Base-by-base conservation (phyloP, 768 basidiomycete genomes). In the Boletus reticulatus region DNA sequence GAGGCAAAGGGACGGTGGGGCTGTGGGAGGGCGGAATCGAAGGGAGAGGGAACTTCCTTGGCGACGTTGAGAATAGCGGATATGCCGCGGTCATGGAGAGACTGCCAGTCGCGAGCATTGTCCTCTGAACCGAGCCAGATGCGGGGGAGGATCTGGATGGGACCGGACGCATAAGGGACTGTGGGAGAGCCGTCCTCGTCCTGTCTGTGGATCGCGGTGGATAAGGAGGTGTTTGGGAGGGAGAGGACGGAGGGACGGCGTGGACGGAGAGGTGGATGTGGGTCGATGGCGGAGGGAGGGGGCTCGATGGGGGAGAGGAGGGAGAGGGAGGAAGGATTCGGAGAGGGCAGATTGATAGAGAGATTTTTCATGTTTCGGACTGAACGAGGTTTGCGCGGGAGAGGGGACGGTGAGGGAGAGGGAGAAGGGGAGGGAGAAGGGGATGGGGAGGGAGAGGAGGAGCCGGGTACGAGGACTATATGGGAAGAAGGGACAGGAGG, bases 41-140 rank as follows among this genome's bases (percentile, higher is more conserved):
- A 84, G 48, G 86, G 83, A n/a, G 83, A 83, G 43, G 78, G 69
- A 59, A 97, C 90, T 71, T 97, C 94, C 75, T 95, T 94, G 44
- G 94, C 94, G 34, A 96, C 94, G 69, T 96, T 95, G 71, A 96
- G 81, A 20, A 96, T 82, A 43, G 88, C 84, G 58, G 80, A 83
- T 66, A 95, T 93, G 38, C 87, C 83, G 34, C 85, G 81, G 49
- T 88, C 81, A 22, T 83, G 65, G 55, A 95, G 84, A 27, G 78
- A 77, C 41, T 75, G 76, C 85, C 89, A 91, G 72, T 95, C 89
- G 55, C 85, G 83, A 43, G 89, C 92, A 62, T 95, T 94, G 72
- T 94, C 92, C 71, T 95, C 92, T 53, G 90, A 90, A 59, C 94
- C 94, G 11, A 96, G 83, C 87, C 88, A 96, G 55, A 96, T 78